Evolutionary conservation across 1,284 basidiomycete species (phyloP).

Genomic region (Anthracocystis walkeri): DNA sequence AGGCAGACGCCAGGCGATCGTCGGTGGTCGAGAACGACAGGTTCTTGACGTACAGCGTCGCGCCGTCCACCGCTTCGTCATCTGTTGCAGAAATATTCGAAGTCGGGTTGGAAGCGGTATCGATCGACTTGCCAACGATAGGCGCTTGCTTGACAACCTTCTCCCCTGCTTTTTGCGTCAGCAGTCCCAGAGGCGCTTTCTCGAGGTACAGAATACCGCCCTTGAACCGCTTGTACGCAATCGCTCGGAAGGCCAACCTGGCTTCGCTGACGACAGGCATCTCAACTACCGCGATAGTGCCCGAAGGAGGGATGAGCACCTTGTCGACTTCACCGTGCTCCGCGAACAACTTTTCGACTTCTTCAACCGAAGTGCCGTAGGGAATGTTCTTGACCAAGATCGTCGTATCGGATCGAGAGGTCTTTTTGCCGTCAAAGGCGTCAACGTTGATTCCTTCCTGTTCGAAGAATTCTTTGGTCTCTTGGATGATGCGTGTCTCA

Average conservation of each 20-base stretch:
- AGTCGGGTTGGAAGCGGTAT: conserved; percentile 14
- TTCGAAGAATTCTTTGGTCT: conserved; percentile 86
- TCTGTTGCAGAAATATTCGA: conserved; percentile 13
- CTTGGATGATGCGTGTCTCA: conserved; percentile 94
- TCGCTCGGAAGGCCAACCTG: conserved; percentile 76
- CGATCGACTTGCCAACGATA: conserved; percentile 46
- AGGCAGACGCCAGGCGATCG: conserved; percentile 78
- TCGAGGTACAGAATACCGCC: conserved; percentile 92
- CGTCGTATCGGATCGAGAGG: conserved; percentile 74
- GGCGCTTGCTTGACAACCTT: conserved; percentile 50
- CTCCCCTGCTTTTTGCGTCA: conserved; percentile 33
- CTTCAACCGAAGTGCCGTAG: conserved; percentile 82
- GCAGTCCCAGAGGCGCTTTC: conserved; percentile 83
- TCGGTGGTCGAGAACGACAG: conserved; percentile 88
- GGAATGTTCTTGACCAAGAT: conserved; percentile 98
- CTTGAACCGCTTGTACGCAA: conserved; percentile 88
- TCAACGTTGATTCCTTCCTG: conserved; percentile 73
- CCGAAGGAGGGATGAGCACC: conserved; percentile 88
- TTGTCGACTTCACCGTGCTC: conserved; percentile 81
- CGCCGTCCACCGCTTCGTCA: conserved; percentile 75
- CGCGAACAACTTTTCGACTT: conserved; percentile 83
- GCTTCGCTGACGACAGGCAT: conserved; percentile 75
- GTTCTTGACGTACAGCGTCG: conserved; percentile 95
- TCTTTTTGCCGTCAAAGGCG: conserved; percentile 64
- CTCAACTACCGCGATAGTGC: conserved; percentile 93